Base-by-base conservation (phyloP, 2,329 filamentous ascomycete species). In the Blastomyces percursus region DNA sequence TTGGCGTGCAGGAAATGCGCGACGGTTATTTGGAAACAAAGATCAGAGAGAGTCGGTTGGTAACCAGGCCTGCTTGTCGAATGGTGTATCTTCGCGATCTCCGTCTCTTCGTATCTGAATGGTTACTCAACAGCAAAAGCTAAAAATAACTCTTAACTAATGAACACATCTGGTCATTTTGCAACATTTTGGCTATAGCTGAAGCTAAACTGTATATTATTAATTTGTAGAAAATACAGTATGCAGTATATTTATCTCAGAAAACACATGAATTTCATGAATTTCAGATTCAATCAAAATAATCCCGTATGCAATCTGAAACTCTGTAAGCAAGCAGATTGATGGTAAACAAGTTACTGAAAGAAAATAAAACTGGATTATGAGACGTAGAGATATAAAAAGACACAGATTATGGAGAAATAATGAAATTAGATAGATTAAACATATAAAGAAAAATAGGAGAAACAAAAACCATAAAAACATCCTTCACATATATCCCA, bases 321-420 rank as follows among this genome's bases (percentile, higher is more conserved):
- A 38, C 9, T 38, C 35, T 38, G 35, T 38, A 38, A 11, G 35
- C 12, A 11, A 38, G 32, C 9, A 6, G 9, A 9, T 1, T 5
- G 32, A 38, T 38, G 12, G 27, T 42, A 46, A n/a, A 50, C 8
- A 51, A 60, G 42, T 32, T 44, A 51, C 42, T 60, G 24, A 54
- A 60, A 42, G 9, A 12, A 38, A 35, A 35, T n/a, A n/a, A n/a
- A 35, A 30, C 2, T 32, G 30, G 5, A 59, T 48, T 51, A 55
- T 27, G 61, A 63, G 40, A 59, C 24, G 59, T 16, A n/a, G 32
- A 57, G 40, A 56, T 58, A 42, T n/a, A 42, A 52, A 51, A 35
- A 35, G 11, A 57, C 42, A 56, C 8, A 38, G 12, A 55, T 55
- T n/a, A n/a, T 35, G 19, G 5, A 16, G n/a, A 38, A 38, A 38